Base-by-base conservation (phyloP, 1,284 basidiomycete species). In the Moesziomyces sp. region DNA sequence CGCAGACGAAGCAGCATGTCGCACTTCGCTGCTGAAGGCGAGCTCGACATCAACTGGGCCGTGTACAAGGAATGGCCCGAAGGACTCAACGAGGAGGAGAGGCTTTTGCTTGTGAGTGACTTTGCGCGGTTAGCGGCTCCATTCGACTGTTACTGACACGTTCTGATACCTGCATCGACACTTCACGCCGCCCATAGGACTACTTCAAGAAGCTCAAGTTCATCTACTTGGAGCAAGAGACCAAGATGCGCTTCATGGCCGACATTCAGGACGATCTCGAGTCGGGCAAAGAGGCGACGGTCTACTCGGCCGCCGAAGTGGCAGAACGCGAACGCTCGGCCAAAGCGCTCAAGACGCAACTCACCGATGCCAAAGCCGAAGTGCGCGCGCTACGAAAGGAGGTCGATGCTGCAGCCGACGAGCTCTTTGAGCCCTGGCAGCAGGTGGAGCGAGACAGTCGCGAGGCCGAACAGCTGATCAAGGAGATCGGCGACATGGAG, bases 151-250 rank as follows among this genome's bases (percentile, higher is more conserved):
- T 3, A 33, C 30, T 43, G 42, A n/a, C 45, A 8, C 19, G 13
- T 23, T 46, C 14, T 5, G 1, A n/a, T 24, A 21, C 24, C 46
- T 40, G 54, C 30, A 28, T 46, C 28, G 21, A 11, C 11, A 7
- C 24, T 21, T 28, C 24, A 16, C 18, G 8, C 23, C 52, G 13
- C 33, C 13, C 47, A 52, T 38, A 44, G 35, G 77, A 79, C 66
- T 79, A 81, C 57, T 81, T 78, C 55, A 77, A 75, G 55, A 79
- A 81, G 68, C 77, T 81, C 56, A 81, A 81, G 52, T 81, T 81
- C 53, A 79, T 79, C 61, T 79, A 79, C 51, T 62, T 81, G 43
- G 79, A 81, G 58, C 77, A 79, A 48, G 79, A 81, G 61, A 81
- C 79, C 45, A 81, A 81, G 65, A 70, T 79, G 64, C 77, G 77